Evolutionary conservation across 2,329 filamentous ascomycete species (phyloP).

Genomic region (Colletotrichum siamense): DNA sequence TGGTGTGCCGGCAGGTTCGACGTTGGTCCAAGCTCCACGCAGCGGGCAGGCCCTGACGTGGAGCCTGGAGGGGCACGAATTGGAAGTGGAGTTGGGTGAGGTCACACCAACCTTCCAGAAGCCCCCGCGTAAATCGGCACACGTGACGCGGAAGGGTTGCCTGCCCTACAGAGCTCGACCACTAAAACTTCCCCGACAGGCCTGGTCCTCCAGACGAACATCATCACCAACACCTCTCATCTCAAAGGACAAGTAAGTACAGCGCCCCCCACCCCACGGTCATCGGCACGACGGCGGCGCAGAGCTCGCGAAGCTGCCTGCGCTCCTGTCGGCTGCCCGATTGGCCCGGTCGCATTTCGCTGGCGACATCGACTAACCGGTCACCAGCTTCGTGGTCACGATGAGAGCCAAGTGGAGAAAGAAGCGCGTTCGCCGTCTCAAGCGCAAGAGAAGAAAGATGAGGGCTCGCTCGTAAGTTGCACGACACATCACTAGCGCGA

Average conservation of each 20-base stretch:
- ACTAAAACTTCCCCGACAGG: conserved; percentile 17
- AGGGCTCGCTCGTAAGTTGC: conserved; percentile 90
- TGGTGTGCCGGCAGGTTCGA: neutral
- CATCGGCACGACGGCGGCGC: neutral
- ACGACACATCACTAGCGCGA: neutral
- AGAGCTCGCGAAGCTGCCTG: neutral
- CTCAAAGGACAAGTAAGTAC: conserved; percentile 23
- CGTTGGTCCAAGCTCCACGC: neutral
- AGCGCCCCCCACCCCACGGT: neutral
- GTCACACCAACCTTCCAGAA: neutral
- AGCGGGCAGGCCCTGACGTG: neutral
- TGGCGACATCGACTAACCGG: neutral
- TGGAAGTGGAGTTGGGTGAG: neutral
- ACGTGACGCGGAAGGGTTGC: conserved; percentile 21
- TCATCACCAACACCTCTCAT: conserved; percentile 27
- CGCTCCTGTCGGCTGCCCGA: neutral
- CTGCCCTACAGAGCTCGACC: conserved; percentile 21
- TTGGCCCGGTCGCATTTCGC: neutral
- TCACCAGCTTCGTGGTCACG: conserved; percentile 48
- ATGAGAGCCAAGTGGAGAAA: conserved; percentile 99
- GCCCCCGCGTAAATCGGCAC: neutral
- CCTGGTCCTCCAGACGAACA: conserved; percentile 8
- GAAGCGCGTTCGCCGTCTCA: conserved; percentile 98
- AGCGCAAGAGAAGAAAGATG: conserved; percentile 99
- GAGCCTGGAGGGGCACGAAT: neutral